Base-by-base conservation (phyloP, 2,329 filamentous ascomycete genomes). In the Cladophialophora chaetospira region DNA sequence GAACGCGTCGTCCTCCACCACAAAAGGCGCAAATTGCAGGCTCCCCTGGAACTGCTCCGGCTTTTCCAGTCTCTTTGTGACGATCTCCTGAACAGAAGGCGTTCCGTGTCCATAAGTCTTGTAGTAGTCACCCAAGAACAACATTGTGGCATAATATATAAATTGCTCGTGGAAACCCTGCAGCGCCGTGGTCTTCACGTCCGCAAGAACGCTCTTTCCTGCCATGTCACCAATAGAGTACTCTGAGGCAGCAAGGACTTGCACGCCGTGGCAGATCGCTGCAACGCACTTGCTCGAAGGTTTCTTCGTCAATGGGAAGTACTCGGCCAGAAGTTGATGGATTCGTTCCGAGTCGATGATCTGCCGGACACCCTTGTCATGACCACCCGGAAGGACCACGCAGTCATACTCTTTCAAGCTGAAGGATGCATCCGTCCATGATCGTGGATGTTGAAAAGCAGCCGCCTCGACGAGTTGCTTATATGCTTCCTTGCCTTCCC, bases 41-140 rank as follows among this genome's bases (percentile, higher is more conserved):
- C 73, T 79, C 49, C 66, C 72, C 63, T 77, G 77, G 62, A 76
- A 81, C 57, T 81, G 77, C 8, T 68, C 60, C 1, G 75, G 73
- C 53, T 75, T 65, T 43, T 72, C 72, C 19, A 82, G 67, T 1
- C 63, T 70, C 58, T 76, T 79, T 19, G 70, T 74, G 40, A 80
- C 79, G 38, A 73, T 72, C 4, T 71, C 69, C 61, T 82, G 77
- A 3, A 80, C 77, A 57, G 77, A 72, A 29, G 78, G 77, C 57
- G 76, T 79, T 0, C 78, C 74, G 2, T 75, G 74, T 1, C 80
- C 80, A 53, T 80, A 82, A 2, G 79, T 82, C 73, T 82, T 82
- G 66, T 82, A 82, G 61, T 82, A 82, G 53, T 82, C 80, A 2
- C 79, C 80, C 10, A 82, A 65, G 38, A 80, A 76, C 2, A 70